phyloP scores from a whole-genome alignment of 177 flowering plant genomes.

The Tripterygium wilfordii region DNA sequence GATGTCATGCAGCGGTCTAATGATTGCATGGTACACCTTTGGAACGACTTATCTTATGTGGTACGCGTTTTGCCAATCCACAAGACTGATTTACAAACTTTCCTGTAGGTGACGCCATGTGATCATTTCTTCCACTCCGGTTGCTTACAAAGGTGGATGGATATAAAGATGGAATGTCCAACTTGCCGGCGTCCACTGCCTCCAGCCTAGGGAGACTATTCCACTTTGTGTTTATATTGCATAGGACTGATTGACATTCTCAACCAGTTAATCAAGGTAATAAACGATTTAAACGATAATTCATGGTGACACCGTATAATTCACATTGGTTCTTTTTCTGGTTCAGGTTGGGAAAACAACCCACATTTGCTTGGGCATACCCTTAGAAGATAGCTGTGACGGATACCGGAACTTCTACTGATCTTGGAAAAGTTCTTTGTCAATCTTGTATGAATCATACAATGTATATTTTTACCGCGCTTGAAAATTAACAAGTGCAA shows the following conservation, averaged over 20 bases:
- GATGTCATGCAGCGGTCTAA: slow-evolving; percentile 62
- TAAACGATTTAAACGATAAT: not conserved
- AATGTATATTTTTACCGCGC: slow-evolving; percentile 1
- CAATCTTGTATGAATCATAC: slow-evolving; percentile 4
- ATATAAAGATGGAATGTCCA: slow-evolving; percentile 99
- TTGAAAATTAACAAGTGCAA: not conserved
- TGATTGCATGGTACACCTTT: slow-evolving; percentile 77
- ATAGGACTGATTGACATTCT: slow-evolving; percentile 18
- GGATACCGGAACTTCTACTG: not conserved
- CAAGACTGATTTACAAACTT: not conserved
- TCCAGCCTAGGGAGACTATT: slow-evolving; percentile 47
- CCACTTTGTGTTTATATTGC: slow-evolving; percentile 21
- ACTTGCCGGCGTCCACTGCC: slow-evolving; percentile 94
- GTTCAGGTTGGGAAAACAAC: slow-evolving; percentile 13
- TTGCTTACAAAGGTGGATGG: slow-evolving; percentile 99
- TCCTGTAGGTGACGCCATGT: slow-evolving; percentile 85
- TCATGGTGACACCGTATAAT: not conserved
- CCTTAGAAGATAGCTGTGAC: slow-evolving; percentile 2
- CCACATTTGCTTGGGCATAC: slow-evolving; percentile 1
- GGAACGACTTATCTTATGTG: not conserved
- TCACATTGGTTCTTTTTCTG: not conserved
- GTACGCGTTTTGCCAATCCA: not conserved
- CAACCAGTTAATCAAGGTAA: slow-evolving; percentile 15
- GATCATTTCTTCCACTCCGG: slow-evolving; percentile 97
- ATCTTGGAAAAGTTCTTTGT: not conserved